Percentiles rank a stretch among this genome's conserved stretches.
Evolutionary conservation across 345 rosid genomes (phyloP).

Genomic region (Acer yangbiense): DNA sequence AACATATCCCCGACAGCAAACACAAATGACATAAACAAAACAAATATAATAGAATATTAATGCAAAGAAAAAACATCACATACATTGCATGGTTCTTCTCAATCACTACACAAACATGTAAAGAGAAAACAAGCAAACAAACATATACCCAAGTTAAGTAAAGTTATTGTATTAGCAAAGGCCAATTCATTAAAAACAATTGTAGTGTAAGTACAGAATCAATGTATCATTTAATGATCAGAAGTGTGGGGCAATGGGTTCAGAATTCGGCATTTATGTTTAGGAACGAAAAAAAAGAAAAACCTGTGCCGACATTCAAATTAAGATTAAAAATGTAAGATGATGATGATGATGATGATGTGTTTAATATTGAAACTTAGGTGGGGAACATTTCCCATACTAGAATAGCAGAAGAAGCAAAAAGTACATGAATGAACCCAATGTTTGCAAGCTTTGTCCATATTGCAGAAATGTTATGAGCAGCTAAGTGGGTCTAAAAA

Average conservation of each 20-base stretch:
- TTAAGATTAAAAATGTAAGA: not conserved
- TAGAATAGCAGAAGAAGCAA: conserved; percentile 20
- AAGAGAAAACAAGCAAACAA: not conserved
- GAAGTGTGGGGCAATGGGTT: conserved; percentile 10
- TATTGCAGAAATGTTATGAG: conserved; percentile 22
- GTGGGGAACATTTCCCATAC: conserved; percentile 18
- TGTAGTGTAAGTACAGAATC: not conserved
- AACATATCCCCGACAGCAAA: conserved; percentile 18
- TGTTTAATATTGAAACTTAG: not conserved
- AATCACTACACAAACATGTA: not conserved
- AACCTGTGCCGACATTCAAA: conserved; percentile 6
- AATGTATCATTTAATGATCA: not conserved
- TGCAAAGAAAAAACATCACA: conserved; percentile 7
- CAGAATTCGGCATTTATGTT: conserved; percentile 11
- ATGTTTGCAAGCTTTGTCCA: conserved; percentile 21
- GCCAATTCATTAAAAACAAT: conserved; percentile 4
- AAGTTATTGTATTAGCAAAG: conserved; percentile 4
- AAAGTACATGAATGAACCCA: conserved; percentile 31
- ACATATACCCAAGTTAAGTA: not conserved
- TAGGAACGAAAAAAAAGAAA: not conserved
- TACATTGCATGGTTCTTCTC: conserved; percentile 19
- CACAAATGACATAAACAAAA: conserved; percentile 2
- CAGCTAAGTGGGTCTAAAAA: conserved; percentile 24
- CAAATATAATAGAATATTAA: not conserved
- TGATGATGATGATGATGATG: not conserved